Base-by-base conservation (phyloP, 2,329 filamentous ascomycete species). In the Tolypocladium amazonense region DNA sequence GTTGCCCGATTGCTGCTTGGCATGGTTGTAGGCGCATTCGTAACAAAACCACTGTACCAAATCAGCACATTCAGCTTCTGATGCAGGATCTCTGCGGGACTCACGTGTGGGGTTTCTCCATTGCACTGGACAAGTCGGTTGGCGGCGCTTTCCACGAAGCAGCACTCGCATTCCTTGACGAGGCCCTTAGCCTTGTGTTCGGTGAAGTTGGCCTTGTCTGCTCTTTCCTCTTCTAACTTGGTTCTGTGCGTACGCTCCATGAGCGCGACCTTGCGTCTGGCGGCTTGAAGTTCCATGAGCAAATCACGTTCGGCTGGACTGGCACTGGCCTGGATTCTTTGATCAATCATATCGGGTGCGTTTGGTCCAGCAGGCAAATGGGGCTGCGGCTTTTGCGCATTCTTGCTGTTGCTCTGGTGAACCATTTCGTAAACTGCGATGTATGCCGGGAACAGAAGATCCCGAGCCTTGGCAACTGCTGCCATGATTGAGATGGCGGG, bases 121-220 rank as follows among this genome's bases (percentile, higher is more conserved):
- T 84, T 73, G 70, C 91, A 96, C 63, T 83, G 77, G 1, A 90
- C 80, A 76, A 90, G 84, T 56, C 85, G 81, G 65, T 89, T 89
- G 54, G 85, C 71, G 2, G 88, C 80, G 56, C 79, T 78, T 4
- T 91, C 85, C 8, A 78, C 77, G 67, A 82, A 94, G 71, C 91
- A 96, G 67, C 89, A 91, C 52, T 79, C 81, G 65, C 88, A 95
- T 65, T 93, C 89, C 14, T 77, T 72, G 47, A 87, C 76, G 23
- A 81, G 77, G 0, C 85, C 83, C 5, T 75, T 72, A 1, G 67
- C 73, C 61, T 73, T 73, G 27, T 81, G 79, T n/a, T 62, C 61
- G 11, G 66, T 64, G 15, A 77, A 62, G 57, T 83, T 81, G 1
- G 65, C 64, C 35, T 71, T 64, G 61, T 82, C 69, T 1, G 64